Percentiles rank a stretch among this genome's conserved stretches.
These are phyloP conservation scores for Suillus variegatus DNA, from an alignment of 768 basidiomycete species.

Conservation along the genomic window DNA sequence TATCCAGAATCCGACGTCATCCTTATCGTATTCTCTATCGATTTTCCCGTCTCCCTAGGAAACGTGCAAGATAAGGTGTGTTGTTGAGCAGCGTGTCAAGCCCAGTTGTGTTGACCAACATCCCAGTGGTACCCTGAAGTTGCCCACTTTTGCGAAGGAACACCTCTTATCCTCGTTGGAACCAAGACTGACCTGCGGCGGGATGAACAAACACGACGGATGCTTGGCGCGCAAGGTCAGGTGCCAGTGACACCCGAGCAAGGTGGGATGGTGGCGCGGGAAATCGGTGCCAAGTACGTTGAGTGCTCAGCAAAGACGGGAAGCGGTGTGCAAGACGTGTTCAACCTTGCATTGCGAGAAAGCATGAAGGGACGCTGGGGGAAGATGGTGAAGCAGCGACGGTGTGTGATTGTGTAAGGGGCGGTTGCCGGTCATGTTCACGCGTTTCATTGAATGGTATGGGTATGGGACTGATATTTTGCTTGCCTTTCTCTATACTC, in stretches of 20 bases:
- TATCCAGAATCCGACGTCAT: constrained; percentile 91
- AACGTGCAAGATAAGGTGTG: constrained; percentile 89
- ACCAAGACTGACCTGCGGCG: constrained; percentile 91
- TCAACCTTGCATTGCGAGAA: constrained; percentile 85
- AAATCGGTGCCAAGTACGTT: constrained; percentile 91
- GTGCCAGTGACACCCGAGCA: constrained; percentile 80
- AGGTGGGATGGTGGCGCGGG: constrained; percentile 81
- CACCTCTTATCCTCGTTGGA: constrained; percentile 88
- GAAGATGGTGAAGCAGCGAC: constrained; percentile 65
- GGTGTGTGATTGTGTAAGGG: constrained; percentile 61
- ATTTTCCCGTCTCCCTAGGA: constrained; percentile 87
- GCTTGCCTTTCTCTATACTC: constrained; percentile 23
- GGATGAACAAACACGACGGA: constrained; percentile 83
- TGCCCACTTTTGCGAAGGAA: constrained; percentile 87
- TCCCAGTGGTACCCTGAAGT: constrained; percentile 91
- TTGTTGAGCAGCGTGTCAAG: constrained; percentile 2
- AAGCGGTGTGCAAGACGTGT: constrained; percentile 87
- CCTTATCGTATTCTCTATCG: constrained; percentile 91
- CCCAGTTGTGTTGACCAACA: constrained; percentile 11
- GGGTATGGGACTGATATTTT: constrained; percentile 24
- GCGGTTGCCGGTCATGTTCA: background rate
- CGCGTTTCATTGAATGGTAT: constrained; percentile 7
- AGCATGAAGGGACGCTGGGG: constrained; percentile 82
- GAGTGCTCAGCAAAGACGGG: constrained; percentile 97
- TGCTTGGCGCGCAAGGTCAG: constrained; percentile 89